Conservation (phyloP, 106 monocot genomes). For the Hemerocallis citrina region DNA sequence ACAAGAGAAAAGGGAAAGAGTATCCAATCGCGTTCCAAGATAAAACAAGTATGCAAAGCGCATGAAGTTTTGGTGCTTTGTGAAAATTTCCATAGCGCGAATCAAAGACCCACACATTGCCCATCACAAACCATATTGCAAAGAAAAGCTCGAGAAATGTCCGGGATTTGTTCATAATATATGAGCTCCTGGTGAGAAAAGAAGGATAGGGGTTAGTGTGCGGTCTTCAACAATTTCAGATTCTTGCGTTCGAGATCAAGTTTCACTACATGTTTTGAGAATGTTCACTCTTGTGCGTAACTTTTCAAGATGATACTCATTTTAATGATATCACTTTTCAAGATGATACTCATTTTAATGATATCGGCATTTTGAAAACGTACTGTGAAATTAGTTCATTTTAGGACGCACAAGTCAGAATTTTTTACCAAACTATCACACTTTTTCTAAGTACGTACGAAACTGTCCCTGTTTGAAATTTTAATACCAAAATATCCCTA, state of each 20-base stretch:
- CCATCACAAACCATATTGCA: conserved; percentile 94
- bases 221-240: no score
- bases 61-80: conserved; percentile 43
- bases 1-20: conserved; percentile 84
- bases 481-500: no score
- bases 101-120: conserved; percentile 89
- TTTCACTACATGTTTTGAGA: not conserved
- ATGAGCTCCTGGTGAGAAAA: conserved; percentile 18
- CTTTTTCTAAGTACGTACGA: no score
- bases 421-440: no score
- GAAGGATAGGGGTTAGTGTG: not conserved
- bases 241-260: not conserved
- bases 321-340: no score
- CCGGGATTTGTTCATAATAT: conserved; percentile 55
- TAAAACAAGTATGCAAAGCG: conserved; percentile 58
- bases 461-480: no score
- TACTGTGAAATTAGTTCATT: no score
- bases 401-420: no score
- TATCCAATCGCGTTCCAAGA: conserved; percentile 74
- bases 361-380: no score
- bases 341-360: no score
- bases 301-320: no score
- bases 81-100: conserved; percentile 33
- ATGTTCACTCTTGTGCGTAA: not conserved
- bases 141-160: conserved; percentile 69